A percentile compares a stretch with the other conserved stretches of the same genome.
These are phyloP conservation scores for Uronychia binucleata DNA, from an alignment of 73 alveolate genomes.

Conservation along the genomic window DNA sequence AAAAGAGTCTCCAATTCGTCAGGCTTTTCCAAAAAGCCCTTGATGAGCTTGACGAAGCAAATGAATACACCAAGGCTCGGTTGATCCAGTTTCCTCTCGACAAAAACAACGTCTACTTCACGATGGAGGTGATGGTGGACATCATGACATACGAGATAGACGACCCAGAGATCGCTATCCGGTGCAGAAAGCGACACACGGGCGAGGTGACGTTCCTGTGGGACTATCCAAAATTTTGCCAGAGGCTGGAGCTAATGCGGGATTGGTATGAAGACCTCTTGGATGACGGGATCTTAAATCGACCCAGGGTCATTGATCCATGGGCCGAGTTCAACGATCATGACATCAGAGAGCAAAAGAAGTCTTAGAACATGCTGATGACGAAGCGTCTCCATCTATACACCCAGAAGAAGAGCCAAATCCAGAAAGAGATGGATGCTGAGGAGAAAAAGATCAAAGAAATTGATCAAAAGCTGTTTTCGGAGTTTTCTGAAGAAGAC, in stretches of 20 bases:
- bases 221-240: conserved; percentile 9
- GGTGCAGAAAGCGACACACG: conserved; percentile 16
- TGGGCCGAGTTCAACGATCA: conserved; percentile 18
- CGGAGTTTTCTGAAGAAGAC: not conserved
- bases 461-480: not conserved
- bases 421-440: not conserved
- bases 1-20: conserved; percentile 12
- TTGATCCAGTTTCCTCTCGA: conserved; percentile 9
- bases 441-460: not conserved
- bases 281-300: conserved; percentile 16
- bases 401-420: not conserved
- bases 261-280: conserved; percentile 30
- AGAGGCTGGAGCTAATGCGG: conserved; percentile 14
- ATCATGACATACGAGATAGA: conserved; percentile 3
- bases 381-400: not conserved
- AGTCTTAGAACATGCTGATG: not conserved
- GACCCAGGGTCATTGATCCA: conserved; percentile 7
- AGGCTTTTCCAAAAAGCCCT: conserved; percentile 16
- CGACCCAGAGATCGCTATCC: conserved; percentile 19
- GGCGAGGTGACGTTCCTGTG: conserved; percentile 14
- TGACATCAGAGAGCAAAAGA: conserved; percentile 1
- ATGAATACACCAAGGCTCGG: conserved; percentile 25
- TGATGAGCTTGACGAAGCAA: conserved; percentile 37
- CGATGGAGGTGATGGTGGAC: conserved; percentile 20
- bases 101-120: conserved; percentile 11